These are phyloP conservation scores for Leucocoprinus sp. DNA, from an alignment of 768 basidiomycete genomes.

Conservation along the genomic window DNA sequence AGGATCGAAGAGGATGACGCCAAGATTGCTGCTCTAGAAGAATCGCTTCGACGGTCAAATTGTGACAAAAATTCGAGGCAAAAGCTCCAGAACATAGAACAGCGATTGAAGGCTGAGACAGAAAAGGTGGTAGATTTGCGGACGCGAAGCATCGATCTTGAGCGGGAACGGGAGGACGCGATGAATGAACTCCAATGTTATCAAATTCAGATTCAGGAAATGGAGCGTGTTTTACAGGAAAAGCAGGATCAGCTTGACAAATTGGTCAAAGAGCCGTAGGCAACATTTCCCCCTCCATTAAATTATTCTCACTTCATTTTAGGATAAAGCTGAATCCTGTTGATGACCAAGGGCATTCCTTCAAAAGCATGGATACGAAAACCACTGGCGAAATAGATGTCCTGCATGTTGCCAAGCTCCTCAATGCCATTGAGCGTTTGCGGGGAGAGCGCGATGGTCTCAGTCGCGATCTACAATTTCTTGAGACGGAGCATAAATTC, in stretches of 20 bases:
- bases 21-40: slow-evolving; percentile 52
- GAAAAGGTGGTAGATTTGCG: slow-evolving; percentile 33
- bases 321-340: background rate
- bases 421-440: slow-evolving; percentile 57
- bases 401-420: slow-evolving; percentile 43
- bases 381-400: slow-evolving; percentile 25
- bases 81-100: slow-evolving; percentile 30
- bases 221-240: slow-evolving; percentile 18
- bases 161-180: slow-evolving; percentile 46
- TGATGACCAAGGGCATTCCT: background rate
- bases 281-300: background rate
- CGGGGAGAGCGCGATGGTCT: slow-evolving; percentile 59
- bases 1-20: slow-evolving; percentile 70
- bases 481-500: slow-evolving; percentile 60
- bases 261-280: slow-evolving; percentile 14
- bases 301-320: background rate
- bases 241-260: slow-evolving; percentile 17
- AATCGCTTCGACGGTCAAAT: slow-evolving; percentile 33
- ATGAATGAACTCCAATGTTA: slow-evolving; percentile 34
- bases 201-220: slow-evolving; percentile 24
- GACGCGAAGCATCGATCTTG: slow-evolving; percentile 34
- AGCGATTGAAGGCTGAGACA: slow-evolving; percentile 33
- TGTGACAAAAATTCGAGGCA: slow-evolving; percentile 30
- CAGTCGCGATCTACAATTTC: slow-evolving; percentile 56
- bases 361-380: background rate